These are phyloP conservation scores for Ophiosphaerella korrae DNA, from an alignment of 2,329 filamentous ascomycete genomes.

Conservation along the genomic window DNA sequence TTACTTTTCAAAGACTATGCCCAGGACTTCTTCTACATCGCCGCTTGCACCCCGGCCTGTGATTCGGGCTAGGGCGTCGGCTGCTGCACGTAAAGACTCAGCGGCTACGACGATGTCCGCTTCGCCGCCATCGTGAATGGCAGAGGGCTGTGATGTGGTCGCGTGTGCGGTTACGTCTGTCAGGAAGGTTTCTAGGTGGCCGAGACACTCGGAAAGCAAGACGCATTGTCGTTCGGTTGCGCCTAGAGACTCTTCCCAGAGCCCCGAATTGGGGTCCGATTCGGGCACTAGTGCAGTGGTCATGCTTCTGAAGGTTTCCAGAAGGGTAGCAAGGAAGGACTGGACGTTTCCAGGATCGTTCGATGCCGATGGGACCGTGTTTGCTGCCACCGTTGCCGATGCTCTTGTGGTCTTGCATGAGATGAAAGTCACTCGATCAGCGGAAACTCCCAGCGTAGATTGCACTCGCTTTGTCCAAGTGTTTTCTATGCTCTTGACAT, in stretches of 20 bases:
- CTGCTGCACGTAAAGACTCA: slow-evolving; percentile 73
- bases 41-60: slow-evolving; percentile 84
- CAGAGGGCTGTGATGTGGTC: slow-evolving; percentile 5
- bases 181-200: slow-evolving; percentile 75
- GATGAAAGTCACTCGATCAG: slow-evolving; percentile 63
- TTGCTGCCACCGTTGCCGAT: slow-evolving; percentile 47
- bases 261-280: slow-evolving; percentile 61
- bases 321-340: slow-evolving; percentile 68
- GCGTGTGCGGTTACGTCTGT: slow-evolving; percentile 54
- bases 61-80: slow-evolving; percentile 68
- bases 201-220: slow-evolving; percentile 74
- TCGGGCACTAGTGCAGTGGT: slow-evolving; percentile 60
- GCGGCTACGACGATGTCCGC: slow-evolving; percentile 88
- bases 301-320: slow-evolving; percentile 70
- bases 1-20: slow-evolving; percentile 97
- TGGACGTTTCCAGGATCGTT: slow-evolving; percentile 70
- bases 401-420: slow-evolving; percentile 72
- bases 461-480: slow-evolving; percentile 31
- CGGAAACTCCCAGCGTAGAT: slow-evolving; percentile 23
- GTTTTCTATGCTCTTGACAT: slow-evolving; percentile 1
- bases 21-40: slow-evolving; percentile 93
- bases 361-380: slow-evolving; percentile 58
- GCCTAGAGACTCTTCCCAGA: slow-evolving; percentile 83
- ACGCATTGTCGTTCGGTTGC: slow-evolving; percentile 89
- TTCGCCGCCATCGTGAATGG: slow-evolving; percentile 48